Evolutionary conservation across 2,329 filamentous ascomycete genomes (phyloP), one percentile per base, ranked within the genome.

Genomic region (Trichoderma aggressivum): DNA sequence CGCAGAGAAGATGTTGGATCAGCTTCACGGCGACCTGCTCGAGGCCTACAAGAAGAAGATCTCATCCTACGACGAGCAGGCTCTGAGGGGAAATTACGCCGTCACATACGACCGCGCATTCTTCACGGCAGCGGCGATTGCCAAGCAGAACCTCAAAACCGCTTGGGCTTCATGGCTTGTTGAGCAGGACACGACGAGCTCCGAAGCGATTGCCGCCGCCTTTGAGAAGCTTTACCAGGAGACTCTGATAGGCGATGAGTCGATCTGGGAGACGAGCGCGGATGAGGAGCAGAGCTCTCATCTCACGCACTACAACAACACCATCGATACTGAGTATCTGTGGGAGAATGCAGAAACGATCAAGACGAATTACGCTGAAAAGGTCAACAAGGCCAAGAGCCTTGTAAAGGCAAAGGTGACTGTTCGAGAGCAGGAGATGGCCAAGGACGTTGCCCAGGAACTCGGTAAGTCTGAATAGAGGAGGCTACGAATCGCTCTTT

Each of bases 41-140:
- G 66, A 69, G 18, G 56, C 21, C 16, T 69, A 69, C 30, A 69
- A 69, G 56, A 69, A 69, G 66, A 69, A 69, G 30, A 53, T 69
- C 7, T 26, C 66, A 18, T 60, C 66, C 12, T 69, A 69, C 47
- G 66, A 69, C 39, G 66, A 69, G 56, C 66, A 69, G 56, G 66
- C 66, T 5, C 66, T 69, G 26, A 11, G n/a, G 8, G 36, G 66
- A 53, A 69, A 69, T 16, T 69, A 69, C 39, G 60, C 66, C 7
- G 66, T 69, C n/a, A 69, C 66, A 26, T 69, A 69, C 39, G 66
- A 69, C 56, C 66, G 66, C 39, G 39, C 66, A 5, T 69, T 69
- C 14, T 69, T 69, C 66, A 69, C 66, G 7, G 66, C 66, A 0
- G 66, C 66, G 28, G 66, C 66, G 3, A 69, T 61, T 50, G 56